These are phyloP conservation scores for Epichloe coenophiala DNA, from an alignment of 2,329 filamentous ascomycete species.

Conservation along the genomic window DNA sequence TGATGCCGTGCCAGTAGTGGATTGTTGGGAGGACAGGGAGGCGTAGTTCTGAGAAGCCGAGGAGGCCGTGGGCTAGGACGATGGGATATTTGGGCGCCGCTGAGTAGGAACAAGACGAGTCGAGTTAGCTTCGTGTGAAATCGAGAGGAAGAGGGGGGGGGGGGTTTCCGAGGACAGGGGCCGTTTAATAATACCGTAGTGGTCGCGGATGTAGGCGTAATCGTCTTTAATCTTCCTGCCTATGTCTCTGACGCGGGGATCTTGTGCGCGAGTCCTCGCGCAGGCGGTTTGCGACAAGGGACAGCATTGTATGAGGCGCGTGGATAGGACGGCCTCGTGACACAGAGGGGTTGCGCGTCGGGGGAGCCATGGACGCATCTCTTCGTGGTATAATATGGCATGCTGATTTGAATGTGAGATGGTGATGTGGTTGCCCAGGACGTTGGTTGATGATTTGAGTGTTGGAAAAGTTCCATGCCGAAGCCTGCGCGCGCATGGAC, in stretches of 20 bases:
- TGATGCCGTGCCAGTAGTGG: constrained; percentile 53
- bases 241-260: constrained; percentile 2
- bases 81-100: constrained; percentile 46
- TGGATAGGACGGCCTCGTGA: background rate
- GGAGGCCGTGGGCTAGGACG: constrained; percentile 50
- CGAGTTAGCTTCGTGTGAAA: background rate
- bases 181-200: constrained; percentile 25
- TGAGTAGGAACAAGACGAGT: constrained; percentile 11
- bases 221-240: constrained; percentile 28
- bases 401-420: background rate
- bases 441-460: too few relatives aligned
- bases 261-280: background rate
- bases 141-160: background rate
- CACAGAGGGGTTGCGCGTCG: background rate
- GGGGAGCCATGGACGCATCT: background rate
- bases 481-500: too few relatives aligned
- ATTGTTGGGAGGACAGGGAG: constrained; percentile 40
- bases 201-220: constrained; percentile 29
- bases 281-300: background rate
- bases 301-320: background rate
- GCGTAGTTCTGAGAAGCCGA: constrained; percentile 47
- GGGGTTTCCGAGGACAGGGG: background rate
- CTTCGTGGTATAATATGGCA: background rate
- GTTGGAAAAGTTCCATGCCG: too few relatives aligned
- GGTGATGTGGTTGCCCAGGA: background rate